A percentile compares a stretch with the other conserved stretches of the same genome.
phyloP scores from a whole-genome alignment of 805 yeast species.

The Myxozyma nipponensis region DNA sequence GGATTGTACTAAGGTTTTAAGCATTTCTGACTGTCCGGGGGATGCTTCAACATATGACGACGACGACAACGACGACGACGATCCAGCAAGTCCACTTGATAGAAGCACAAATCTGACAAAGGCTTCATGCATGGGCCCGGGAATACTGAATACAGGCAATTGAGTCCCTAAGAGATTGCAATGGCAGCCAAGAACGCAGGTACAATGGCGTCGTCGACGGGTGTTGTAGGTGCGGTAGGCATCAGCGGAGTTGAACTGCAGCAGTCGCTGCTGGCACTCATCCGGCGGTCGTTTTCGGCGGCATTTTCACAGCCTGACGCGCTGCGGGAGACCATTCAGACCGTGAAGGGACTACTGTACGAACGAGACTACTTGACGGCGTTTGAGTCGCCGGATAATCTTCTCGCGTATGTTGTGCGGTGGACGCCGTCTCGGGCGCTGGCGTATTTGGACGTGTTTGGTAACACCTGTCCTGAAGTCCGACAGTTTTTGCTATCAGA shows the following conservation, averaged over 20 bases:
- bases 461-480: constrained; percentile 30
- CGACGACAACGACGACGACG: too few species aligned
- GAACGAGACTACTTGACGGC: constrained; percentile 69
- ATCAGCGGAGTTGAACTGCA: constrained; percentile 1
- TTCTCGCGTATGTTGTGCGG: constrained; percentile 73
- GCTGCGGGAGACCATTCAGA: constrained; percentile 44
- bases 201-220: too few species aligned
- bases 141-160: too few species aligned
- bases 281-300: constrained; percentile 15
- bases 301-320: constrained; percentile 15
- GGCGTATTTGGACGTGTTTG: constrained; percentile 65
- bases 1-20: too few species aligned
- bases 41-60: too few species aligned
- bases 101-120: too few species aligned
- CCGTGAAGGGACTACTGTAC: constrained; percentile 64
- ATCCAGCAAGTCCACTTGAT: too few species aligned
- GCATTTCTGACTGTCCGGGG: too few species aligned
- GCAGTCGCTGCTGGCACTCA: constrained; percentile 13
- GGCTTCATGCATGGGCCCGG: too few species aligned
- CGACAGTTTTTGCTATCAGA: neutral
- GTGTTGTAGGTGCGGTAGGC: too few species aligned
- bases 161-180: too few species aligned
- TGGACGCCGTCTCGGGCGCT: constrained; percentile 86
- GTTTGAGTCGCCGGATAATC: constrained; percentile 51
- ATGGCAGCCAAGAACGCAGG: too few species aligned